phyloP scores from a whole-genome alignment of 2,329 filamentous ascomycete species.

The Colletotrichum caudatum region DNA sequence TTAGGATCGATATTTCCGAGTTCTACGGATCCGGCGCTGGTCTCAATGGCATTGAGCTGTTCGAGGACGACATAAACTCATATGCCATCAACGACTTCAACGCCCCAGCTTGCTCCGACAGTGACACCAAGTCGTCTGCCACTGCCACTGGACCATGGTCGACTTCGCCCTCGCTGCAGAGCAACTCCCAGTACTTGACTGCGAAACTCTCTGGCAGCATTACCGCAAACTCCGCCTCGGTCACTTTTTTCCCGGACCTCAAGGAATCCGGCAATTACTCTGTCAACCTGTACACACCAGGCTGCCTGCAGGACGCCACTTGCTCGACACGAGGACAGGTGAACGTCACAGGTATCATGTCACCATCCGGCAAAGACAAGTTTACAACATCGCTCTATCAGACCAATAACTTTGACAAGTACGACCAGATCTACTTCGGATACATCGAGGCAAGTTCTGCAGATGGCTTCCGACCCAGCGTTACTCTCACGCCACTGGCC shows the following conservation, averaged over 20 bases:
- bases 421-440: constrained; percentile 90
- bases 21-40: constrained; percentile 91
- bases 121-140: constrained; percentile 73
- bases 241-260: constrained; percentile 87
- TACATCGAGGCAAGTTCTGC: constrained; percentile 80
- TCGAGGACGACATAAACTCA: constrained; percentile 84
- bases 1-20: constrained; percentile 85
- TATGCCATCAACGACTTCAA: constrained; percentile 92
- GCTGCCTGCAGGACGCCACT: constrained; percentile 83
- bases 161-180: constrained; percentile 74
- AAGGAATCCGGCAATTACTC: constrained; percentile 92
- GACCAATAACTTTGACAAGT: constrained; percentile 97
- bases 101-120: constrained; percentile 78
- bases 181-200: constrained; percentile 81
- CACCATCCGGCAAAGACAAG: constrained; percentile 59
- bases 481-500: constrained; percentile 79
- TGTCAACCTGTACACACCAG: constrained; percentile 91
- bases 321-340: constrained; percentile 84
- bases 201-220: constrained; percentile 70
- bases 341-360: constrained; percentile 81
- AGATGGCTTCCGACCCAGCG: constrained; percentile 78
- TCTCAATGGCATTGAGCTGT: constrained; percentile 86
- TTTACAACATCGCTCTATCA: constrained; percentile 79
- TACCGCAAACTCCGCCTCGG: constrained; percentile 70
- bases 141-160: constrained; percentile 81